These are phyloP conservation scores for Penicillium fimorum DNA, from an alignment of 495 filamentous ascomycete species.

Conservation along the genomic window DNA sequence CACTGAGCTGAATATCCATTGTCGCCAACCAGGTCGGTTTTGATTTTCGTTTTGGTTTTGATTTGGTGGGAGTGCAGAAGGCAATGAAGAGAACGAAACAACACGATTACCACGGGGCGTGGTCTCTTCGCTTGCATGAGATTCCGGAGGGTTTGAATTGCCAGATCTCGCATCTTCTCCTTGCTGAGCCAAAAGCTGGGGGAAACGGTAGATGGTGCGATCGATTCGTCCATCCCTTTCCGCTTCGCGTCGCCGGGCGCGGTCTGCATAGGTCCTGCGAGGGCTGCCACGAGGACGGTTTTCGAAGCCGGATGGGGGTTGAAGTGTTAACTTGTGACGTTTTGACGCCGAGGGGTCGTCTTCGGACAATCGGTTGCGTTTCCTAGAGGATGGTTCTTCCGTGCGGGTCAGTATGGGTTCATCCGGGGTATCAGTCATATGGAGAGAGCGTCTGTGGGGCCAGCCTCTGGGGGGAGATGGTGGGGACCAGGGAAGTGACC, in stretches of 20 bases:
- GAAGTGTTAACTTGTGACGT: not conserved
- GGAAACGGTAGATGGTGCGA: constrained; percentile 38
- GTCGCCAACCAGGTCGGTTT: constrained; percentile 6
- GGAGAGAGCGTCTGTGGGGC: not conserved
- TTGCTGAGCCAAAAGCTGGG: constrained; percentile 31
- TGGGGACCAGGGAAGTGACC: constrained; percentile 2
- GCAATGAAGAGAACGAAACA: constrained; percentile 9
- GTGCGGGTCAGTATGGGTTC: constrained; percentile 3
- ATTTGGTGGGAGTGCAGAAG: not conserved
- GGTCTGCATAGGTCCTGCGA: constrained; percentile 27
- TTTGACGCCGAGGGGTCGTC: not conserved
- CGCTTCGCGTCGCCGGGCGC: constrained; percentile 29
- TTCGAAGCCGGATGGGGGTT: not conserved
- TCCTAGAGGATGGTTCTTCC: constrained; percentile 4
- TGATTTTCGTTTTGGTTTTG: not conserved
- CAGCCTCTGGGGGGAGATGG: not conserved
- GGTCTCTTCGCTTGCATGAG: not conserved
- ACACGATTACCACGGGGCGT: not conserved
- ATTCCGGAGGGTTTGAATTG: not conserved
- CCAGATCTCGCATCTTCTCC: constrained; percentile 19
- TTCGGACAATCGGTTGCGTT: constrained; percentile 3
- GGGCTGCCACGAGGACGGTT: not conserved
- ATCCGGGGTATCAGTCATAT: not conserved
- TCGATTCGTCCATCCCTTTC: constrained; percentile 34
- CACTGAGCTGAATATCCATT: constrained; percentile 23